These are phyloP conservation scores for Silene latifolia DNA, from an alignment of 148 eudicot species.

Conservation along the genomic window DNA sequence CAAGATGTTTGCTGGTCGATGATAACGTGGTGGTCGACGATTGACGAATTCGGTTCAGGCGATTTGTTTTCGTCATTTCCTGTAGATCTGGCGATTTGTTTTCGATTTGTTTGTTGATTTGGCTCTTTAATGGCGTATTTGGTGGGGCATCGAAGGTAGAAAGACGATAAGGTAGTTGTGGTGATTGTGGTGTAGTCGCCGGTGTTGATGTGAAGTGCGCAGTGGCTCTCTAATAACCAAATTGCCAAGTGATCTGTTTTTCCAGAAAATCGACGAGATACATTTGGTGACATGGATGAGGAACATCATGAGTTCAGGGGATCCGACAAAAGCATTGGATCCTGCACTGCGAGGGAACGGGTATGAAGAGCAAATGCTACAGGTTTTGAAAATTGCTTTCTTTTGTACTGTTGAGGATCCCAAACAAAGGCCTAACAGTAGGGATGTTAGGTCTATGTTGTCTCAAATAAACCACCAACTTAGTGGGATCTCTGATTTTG, in stretches of 20 bases:
- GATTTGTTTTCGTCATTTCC: too few relatives aligned
- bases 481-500: neutral
- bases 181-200: too few relatives aligned
- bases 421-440: slow-evolving; percentile 85
- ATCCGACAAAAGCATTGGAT: slow-evolving; percentile 65
- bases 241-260: slow-evolving; percentile 64
- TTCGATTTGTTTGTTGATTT: too few relatives aligned
- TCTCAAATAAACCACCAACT: slow-evolving; percentile 52
- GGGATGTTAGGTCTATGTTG: slow-evolving; percentile 69
- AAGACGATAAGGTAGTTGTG: too few relatives aligned
- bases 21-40: too few relatives aligned
- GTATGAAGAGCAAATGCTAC: slow-evolving; percentile 80
- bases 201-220: too few relatives aligned
- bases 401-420: slow-evolving; percentile 74
- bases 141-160: too few relatives aligned
- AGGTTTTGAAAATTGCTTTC: slow-evolving; percentile 80
- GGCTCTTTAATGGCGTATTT: too few relatives aligned
- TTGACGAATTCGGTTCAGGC: too few relatives aligned
- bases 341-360: slow-evolving; percentile 57
- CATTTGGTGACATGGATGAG: slow-evolving; percentile 83
- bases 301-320: slow-evolving; percentile 61
- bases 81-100: too few relatives aligned
- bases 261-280: slow-evolving; percentile 53
- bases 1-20: too few relatives aligned
- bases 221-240: too few relatives aligned